Base-by-base conservation (phyloP, 1,284 basidiomycete genomes). In the Salmacisia buchloeana region DNA sequence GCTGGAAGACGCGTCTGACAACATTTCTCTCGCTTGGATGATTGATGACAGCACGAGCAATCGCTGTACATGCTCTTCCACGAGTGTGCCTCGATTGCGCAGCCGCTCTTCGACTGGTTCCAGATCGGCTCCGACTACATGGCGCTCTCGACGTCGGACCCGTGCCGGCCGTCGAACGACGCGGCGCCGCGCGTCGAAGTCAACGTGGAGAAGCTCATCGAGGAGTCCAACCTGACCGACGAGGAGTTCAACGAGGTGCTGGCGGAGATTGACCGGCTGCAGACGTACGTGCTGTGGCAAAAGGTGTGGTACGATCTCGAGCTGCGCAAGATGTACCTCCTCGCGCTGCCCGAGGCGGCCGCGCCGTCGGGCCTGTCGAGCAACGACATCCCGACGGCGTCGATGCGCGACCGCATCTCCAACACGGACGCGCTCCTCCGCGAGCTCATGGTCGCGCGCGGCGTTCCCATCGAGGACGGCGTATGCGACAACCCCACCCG, bases 231-330 rank as follows among this genome's bases (percentile, higher is more conserved):
- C 2, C 63, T 79, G n/a, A 70, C 61, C 27, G 67, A 71, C 18
- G 57, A 65, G 15, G 77, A 79, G 34, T 72, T 76, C 23, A 64
- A 71, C 31, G 64, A 63, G 58, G 73, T 79, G 57, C 34, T 79
- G 1, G 59, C 31, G 15, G 77, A 79, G 57, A 59, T 70, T 2
- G 70, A 77, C 57, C 60, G 64, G n/a, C 45, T 79, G 29, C 67
- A 65, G 9, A 21, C 45, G 21, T 79, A 69, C 62, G 63, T 68
- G 33, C 70, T 71, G 61, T 79, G 76, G 76, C 65, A 43, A 29
- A 79, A 79, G 65, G 74, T 79, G 58, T 69, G 76, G 21, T 76
- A 72, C 70, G 77, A 78, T 63, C 67, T 79, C 3, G 72, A 78
- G 52, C 63, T 69, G 43, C 69, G 77, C 41, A 70, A 72, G 59